phyloP scores from a whole-genome alignment of 164 flowering plant genomes.

The Warburgia ugandensis region DNA sequence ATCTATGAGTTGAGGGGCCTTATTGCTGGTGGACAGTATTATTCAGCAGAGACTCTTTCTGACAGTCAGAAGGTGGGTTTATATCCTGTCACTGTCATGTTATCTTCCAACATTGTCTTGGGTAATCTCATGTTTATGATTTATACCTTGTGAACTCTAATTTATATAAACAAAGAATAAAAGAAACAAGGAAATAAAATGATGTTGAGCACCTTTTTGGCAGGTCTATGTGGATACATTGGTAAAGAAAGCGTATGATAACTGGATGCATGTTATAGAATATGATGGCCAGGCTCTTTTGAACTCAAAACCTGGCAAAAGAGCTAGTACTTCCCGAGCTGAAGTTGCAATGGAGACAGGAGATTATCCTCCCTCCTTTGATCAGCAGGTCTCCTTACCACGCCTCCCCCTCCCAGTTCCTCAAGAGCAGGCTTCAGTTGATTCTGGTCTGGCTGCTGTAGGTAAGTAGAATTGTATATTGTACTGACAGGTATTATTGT shows the following conservation, averaged over 20 bases:
- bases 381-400: constrained; percentile 43
- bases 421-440: constrained; percentile 36
- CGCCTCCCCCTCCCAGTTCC: constrained; percentile 40
- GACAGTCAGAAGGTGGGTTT: constrained; percentile 74
- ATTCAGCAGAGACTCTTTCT: constrained; percentile 64
- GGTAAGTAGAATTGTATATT: constrained; percentile 36
- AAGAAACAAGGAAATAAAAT: background rate
- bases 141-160: no score
- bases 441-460: constrained; percentile 34
- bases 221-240: constrained; percentile 82
- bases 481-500: no score
- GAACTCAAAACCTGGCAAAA: constrained; percentile 36
- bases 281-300: constrained; percentile 80
- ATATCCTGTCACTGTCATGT: background rate
- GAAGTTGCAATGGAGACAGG: constrained; percentile 26
- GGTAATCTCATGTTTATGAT: no score
- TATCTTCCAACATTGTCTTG: constrained; percentile 30
- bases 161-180: no score
- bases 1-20: constrained; percentile 80
- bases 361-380: constrained; percentile 35
- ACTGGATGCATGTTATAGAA: constrained; percentile 90
- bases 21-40: constrained; percentile 61
- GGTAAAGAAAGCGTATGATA: constrained; percentile 94
- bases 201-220: background rate
- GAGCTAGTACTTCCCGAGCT: constrained; percentile 22